Percentiles rank a stretch among this genome's conserved stretches.
These are phyloP conservation scores for Rutidosis leptorrhynchoides DNA, from an alignment of 129 eudicot species.

Conservation along the genomic window DNA sequence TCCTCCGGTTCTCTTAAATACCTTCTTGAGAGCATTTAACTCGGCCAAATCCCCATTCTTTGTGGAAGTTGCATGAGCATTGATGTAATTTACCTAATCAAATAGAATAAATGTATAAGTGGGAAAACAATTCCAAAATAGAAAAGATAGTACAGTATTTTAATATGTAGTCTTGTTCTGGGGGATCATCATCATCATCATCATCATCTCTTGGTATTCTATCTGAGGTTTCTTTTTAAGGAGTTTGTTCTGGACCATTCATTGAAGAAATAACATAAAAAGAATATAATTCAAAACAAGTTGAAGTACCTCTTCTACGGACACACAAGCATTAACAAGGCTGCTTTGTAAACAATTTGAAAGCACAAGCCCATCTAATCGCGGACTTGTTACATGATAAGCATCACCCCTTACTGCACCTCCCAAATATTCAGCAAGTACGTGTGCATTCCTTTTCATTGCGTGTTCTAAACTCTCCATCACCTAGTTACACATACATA, in stretches of 20 bases:
- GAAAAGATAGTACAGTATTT: too few relatives aligned
- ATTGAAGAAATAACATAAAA: too few relatives aligned
- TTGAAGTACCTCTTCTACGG: neutral
- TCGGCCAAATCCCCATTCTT: neutral
- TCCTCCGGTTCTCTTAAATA: neutral
- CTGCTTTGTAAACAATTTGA: neutral
- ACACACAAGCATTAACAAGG: neutral
- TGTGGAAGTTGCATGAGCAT: neutral
- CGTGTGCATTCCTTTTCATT: neutral
- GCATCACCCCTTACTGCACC: neutral
- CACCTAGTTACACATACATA: neutral
- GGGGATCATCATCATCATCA: too few relatives aligned
- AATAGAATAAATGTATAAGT: too few relatives aligned
- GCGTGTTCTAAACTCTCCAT: conserved; percentile 3
- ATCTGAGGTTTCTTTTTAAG: too few relatives aligned
- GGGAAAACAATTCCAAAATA: too few relatives aligned
- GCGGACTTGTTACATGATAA: neutral
- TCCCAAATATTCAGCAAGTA: neutral
- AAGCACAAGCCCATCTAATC: neutral
- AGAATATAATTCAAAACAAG: neutral
- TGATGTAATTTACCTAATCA: too few relatives aligned
- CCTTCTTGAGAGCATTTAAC: neutral
- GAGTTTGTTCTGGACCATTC: too few relatives aligned
- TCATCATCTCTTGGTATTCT: too few relatives aligned
- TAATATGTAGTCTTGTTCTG: too few relatives aligned